Base-by-base conservation (phyloP, 2,329 filamentous ascomycete genomes). In the Calonectria honghensis region DNA sequence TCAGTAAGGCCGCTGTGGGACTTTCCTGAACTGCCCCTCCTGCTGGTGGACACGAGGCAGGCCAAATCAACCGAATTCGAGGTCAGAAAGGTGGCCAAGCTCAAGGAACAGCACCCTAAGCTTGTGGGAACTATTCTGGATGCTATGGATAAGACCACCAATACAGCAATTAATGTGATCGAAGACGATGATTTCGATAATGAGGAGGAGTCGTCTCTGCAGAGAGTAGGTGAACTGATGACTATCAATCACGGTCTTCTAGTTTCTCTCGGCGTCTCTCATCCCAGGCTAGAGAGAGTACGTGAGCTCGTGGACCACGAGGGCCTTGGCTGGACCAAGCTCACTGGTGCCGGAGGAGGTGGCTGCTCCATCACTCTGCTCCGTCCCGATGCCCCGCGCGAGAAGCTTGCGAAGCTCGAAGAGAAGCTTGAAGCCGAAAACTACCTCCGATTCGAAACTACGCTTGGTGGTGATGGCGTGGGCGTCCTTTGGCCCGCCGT, bases 401-500 rank as follows among this genome's bases (percentile, higher is more conserved):
- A 91, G 75, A 90, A 90, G 79, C 85, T 97, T 35, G 85, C 87
- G 31, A 86, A 89, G 13, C 87, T 98, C 20, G 92, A 96, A 78
- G 82, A 87, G 50, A 91, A 92, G 75, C 90, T 96, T 3, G 87
- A 90, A 4, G 85, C 88, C 0, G 94, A 96, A 81, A 94, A 94
- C 1, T 99, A 97, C 83, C 90, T 92, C 80, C 94, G 93, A 79
- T 98, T 98, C 81, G 92, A 96, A 84, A 97, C 96, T 0, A 98
- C 95, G 0, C 90, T 99, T 0, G 97, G 96, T 5, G 96, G 96
- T 50, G 95, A 98, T 81, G 97, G 97, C 16, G 95, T 99, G 1
- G 97, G 97, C 48, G 95, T 99, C 2, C 90, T 99, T 6, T 98
- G 95, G 92, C 97, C 97, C 0, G 97, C 97, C 0, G 94, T 98